Conservation (phyloP, 306 rosid genomes). For the Cotoneaster glaucophyllus region DNA sequence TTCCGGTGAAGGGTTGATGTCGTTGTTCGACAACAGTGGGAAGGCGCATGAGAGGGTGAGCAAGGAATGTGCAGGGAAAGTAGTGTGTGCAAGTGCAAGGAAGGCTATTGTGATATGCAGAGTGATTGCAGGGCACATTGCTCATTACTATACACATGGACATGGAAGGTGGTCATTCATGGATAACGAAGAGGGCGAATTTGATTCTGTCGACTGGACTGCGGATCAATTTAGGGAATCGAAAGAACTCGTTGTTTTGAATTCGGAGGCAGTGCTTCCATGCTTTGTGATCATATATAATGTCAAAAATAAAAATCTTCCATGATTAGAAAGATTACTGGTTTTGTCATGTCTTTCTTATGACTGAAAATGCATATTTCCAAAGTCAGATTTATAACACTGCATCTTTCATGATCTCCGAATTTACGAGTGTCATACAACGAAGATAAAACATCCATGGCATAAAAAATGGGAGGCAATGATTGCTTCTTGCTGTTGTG, state of each 20-base stretch:
- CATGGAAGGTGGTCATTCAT: not conserved
- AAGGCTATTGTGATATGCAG: constrained; percentile 26
- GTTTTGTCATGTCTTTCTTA: too few relatives aligned
- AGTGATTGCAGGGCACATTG: constrained; percentile 22
- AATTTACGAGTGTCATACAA: too few relatives aligned
- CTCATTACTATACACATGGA: not conserved
- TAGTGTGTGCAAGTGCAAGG: not conserved
- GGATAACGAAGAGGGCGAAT: constrained; percentile 13
- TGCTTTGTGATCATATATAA: constrained; percentile 27
- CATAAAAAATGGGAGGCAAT: too few relatives aligned
- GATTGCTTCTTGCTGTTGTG: not conserved
- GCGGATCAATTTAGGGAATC: not conserved
- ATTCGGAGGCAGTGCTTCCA: constrained; percentile 28
- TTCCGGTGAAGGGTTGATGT: not conserved
- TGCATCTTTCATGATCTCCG: not conserved
- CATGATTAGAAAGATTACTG: not conserved
- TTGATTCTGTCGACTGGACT: constrained; percentile 19
- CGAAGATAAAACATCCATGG: too few relatives aligned
- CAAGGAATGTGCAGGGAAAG: not conserved
- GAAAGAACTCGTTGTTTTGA: constrained; percentile 13
- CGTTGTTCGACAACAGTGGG: constrained; percentile 15
- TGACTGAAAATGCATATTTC: too few relatives aligned
- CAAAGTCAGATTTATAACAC: too few relatives aligned
- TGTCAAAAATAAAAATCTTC: not conserved
- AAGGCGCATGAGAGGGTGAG: constrained; percentile 24